Evolutionary conservation across 257 asterid genomes (phyloP).

Genomic region (Cinchona pubescens): DNA sequence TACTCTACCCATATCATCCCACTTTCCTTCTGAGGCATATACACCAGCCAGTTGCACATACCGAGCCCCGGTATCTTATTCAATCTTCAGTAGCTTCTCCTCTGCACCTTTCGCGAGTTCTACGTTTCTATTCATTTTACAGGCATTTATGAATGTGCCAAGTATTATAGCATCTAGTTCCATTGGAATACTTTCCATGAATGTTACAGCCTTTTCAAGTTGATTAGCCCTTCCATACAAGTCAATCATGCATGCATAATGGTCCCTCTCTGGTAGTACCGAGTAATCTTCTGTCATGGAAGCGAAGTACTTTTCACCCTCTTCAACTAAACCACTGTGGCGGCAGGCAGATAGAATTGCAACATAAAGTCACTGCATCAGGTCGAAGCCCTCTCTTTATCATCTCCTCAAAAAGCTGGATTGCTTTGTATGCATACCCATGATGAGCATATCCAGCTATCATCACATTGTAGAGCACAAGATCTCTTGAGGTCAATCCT

Average conservation of each 20-base stretch:
- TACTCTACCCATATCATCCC: conserved; percentile 85
- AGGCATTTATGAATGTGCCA: conserved; percentile 73
- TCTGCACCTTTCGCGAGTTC: conserved; percentile 67
- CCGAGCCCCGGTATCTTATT: conserved; percentile 58
- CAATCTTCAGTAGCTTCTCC: conserved; percentile 54
- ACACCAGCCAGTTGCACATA: conserved; percentile 75
- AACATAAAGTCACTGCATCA: conserved; percentile 66
- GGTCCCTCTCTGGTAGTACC: conserved; percentile 67
- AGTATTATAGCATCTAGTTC: conserved; percentile 58
- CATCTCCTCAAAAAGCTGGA: conserved; percentile 59
- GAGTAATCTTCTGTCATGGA: conserved; percentile 61
- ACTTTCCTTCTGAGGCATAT: conserved; percentile 70
- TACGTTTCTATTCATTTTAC: conserved; percentile 55
- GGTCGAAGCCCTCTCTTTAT: conserved; percentile 44
- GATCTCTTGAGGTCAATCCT: conserved; percentile 37
- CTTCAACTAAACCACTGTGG: conserved; percentile 64
- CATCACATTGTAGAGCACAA: conserved; percentile 69
- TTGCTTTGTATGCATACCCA: conserved; percentile 60
- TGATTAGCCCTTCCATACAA: conserved; percentile 81
- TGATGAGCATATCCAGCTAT: conserved; percentile 87
- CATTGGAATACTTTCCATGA: conserved; percentile 61
- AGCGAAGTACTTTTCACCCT: conserved; percentile 62
- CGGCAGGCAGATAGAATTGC: conserved; percentile 87
- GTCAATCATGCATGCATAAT: conserved; percentile 94
- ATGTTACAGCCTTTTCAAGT: conserved; percentile 56